phyloP scores from a whole-genome alignment of 805 yeast genomes.

The Pichia thaimueangensis region DNA sequence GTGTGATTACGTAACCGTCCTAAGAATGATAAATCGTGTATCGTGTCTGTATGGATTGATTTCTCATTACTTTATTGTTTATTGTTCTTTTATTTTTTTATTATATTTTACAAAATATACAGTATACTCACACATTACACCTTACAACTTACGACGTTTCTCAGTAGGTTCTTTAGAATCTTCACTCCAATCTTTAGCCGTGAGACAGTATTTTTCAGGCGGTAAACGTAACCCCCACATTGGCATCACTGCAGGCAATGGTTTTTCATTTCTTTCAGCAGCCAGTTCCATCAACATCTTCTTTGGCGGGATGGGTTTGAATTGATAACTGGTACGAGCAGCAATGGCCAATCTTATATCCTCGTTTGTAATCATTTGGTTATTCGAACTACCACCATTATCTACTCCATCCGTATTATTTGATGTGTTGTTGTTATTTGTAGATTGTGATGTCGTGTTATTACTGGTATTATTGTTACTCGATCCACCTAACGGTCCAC shows the following conservation, averaged over 20 bases:
- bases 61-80: too few relatives aligned
- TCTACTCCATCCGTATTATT: slow-evolving; percentile 21
- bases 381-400: neutral
- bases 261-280: slow-evolving; percentile 80
- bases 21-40: too few relatives aligned
- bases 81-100: too few relatives aligned
- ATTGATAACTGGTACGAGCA: slow-evolving; percentile 91
- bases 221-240: slow-evolving; percentile 91
- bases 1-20: too few relatives aligned
- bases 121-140: too few relatives aligned
- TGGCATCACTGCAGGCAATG: slow-evolving; percentile 87
- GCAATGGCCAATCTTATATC: slow-evolving; percentile 90
- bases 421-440: too few relatives aligned
- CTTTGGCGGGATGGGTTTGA: slow-evolving; percentile 93
- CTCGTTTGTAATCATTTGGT: slow-evolving; percentile 57
- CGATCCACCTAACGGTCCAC: slow-evolving; percentile 2
- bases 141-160: neutral
- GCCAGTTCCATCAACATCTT: slow-evolving; percentile 88
- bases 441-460: neutral
- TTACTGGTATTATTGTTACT: neutral
- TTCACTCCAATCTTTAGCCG: slow-evolving; percentile 68
- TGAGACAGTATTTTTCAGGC: slow-evolving; percentile 93
- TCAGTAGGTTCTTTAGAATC: slow-evolving; percentile 4
- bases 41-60: too few relatives aligned
- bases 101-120: too few relatives aligned